Percentiles rank a stretch among this genome's conserved stretches.
Evolutionary conservation across 148 eudicot genomes (phyloP).

Genomic region (Nepenthes gracilis): DNA sequence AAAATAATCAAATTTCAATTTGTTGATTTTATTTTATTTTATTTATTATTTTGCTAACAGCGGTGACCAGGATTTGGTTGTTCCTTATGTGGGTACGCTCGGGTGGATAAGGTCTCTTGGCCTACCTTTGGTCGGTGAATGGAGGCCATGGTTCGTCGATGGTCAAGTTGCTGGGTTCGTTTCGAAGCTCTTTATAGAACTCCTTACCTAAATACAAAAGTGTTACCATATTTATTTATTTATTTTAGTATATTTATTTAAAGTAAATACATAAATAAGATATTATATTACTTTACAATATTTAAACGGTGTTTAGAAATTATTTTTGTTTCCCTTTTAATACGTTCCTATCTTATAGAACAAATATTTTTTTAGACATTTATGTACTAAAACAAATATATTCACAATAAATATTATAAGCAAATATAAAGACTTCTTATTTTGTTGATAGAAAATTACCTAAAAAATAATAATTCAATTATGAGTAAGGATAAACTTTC

Average conservation of each 20-base stretch:
- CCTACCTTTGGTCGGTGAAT: slow-evolving; percentile 4
- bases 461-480: too few species aligned
- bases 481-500: too few species aligned
- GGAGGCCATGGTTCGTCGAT: slow-evolving; percentile 28
- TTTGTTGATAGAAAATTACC: too few species aligned
- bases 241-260: background rate
- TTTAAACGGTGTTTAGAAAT: too few species aligned
- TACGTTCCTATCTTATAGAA: too few species aligned
- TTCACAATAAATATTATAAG: too few species aligned
- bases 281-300: too few species aligned
- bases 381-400: too few species aligned
- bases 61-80: slow-evolving; percentile 18
- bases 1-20: too few species aligned
- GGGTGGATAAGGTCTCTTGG: slow-evolving; percentile 18
- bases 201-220: background rate
- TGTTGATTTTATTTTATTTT: background rate
- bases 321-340: too few species aligned
- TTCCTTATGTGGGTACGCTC: slow-evolving; percentile 20
- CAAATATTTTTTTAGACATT: too few species aligned
- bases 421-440: too few species aligned
- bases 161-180: slow-evolving; percentile 26
- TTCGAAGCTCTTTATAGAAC: background rate
- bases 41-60: background rate
- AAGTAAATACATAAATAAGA: background rate
- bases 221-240: background rate